Evolutionary conservation across 1,284 basidiomycete genomes (phyloP), one percentile per base, ranked within the genome.

Genomic region (Irpex sp.): DNA sequence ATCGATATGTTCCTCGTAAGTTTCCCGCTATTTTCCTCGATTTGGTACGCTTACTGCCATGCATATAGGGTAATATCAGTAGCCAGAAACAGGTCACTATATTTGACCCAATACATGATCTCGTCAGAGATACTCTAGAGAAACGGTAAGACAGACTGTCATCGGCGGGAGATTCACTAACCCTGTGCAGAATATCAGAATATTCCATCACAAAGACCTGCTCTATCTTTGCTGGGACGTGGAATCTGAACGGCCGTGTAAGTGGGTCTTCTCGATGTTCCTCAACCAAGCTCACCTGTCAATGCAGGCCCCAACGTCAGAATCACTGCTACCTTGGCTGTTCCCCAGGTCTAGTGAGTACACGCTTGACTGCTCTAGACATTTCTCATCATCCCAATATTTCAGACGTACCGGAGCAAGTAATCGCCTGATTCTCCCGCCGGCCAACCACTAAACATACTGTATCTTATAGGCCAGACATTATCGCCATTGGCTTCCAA

Each of bases 201-300:
- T 99, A 97, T 76, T 97, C 96, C 0, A 85, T 87, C 0, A 86
- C 85, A 5, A 87, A 85, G 58, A 76, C 82, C n/a, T 86, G 91
- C 62, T 84, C 82, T 0, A 82, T 98, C 47, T 96, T 94, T 71
- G 81, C 85, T 17, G 97, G 97, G 4, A 98, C 97, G 1, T 99
- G 94, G 93, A 99, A 99, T 75, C 77, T 99, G 66, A 97, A 97
- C 70, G 97, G 95, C 55, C 84, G 85, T 74, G 93, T 94, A 69
- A 67, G 82, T 31, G 31, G 73, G 36, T 13, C 54, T 1, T 9
- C 3, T 31, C 31, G 31, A 31, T 31, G 31, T 31, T 31, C 31
- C 31, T 31, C 31, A 31, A 31, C 31, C 31, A 31, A 31, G 31
- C 31, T 50, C n/a, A 50, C 9, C 58, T 21, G 50, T 43, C 33